Evolutionary conservation across 352 stramenopile species (phyloP), one percentile per base, ranked within the genome.

Genomic region (Pythium pyrilobum): DNA sequence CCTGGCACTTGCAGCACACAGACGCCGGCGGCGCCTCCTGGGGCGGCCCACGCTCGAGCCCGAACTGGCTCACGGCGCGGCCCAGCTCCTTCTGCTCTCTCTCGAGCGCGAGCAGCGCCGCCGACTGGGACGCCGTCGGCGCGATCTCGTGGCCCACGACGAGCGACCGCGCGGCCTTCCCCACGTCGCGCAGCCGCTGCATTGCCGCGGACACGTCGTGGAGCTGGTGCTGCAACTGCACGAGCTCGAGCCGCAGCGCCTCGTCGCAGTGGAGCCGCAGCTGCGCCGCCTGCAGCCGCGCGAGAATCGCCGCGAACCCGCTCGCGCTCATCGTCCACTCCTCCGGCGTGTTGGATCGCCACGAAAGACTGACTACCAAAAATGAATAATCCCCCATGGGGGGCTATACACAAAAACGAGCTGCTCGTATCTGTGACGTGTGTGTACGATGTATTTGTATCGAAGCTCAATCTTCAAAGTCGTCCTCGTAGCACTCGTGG

Each of bases 401-500:
- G 27, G 5, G 15, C 10, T 10, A 16, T 15, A n/a, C n/a, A n/a
- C n/a, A n/a, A n/a, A n/a, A n/a, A n/a, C n/a, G n/a, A n/a, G n/a
- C n/a, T n/a, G n/a, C n/a, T n/a, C n/a, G n/a, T 12, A 45, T 52
- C n/a, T 59, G 44, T 39, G 54, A 56, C 42, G 45, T 52, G 31
- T 62, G 37, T 24, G 18, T 47, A 56, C 13, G 47, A 11, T 25
- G 4, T 13, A 3, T 56, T 39, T 23, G 28, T 50, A 50, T 57
- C 9, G 4, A 29, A 25, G 18, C 6, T 46, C 66, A 90, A 20
- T 87, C 77, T 39, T 92, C 82, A 64, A 92, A 92, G 50, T 90
- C 82, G 42, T 91, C 80, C 66, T 92, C 82, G 43, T 89, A 90
- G 42, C 67, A 71, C 32, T 84, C 77, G 4, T 76, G 68, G 25